Evolutionary conservation across 768 basidiomycete species (phyloP).

Genomic region (Boletus pseudopeckii): DNA sequence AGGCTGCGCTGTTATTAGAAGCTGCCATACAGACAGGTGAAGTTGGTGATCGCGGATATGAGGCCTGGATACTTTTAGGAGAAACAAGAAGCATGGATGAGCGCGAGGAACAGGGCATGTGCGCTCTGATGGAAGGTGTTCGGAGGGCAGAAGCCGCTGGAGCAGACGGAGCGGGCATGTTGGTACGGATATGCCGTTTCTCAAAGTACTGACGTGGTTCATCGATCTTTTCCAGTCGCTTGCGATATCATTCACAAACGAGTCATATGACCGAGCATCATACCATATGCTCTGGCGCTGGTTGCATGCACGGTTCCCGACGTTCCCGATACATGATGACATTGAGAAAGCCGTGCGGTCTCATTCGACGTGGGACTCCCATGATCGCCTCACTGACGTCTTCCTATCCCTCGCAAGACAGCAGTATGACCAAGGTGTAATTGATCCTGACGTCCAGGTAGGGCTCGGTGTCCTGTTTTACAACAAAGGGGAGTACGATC

Average conservation of each 20-base stretch:
- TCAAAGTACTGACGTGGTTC: slow-evolving; percentile 3
- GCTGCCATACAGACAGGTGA: slow-evolving; percentile 85
- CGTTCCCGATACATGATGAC: slow-evolving; percentile 51
- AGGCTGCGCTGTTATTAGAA: slow-evolving; percentile 84
- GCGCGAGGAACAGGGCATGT: slow-evolving; percentile 78
- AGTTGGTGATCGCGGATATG: slow-evolving; percentile 76
- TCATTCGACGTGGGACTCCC: slow-evolving; percentile 77
- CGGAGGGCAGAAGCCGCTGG: slow-evolving; percentile 60
- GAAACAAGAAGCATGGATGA: slow-evolving; percentile 90
- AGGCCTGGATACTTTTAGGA: slow-evolving; percentile 90
- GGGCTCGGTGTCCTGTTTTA: slow-evolving; percentile 93
- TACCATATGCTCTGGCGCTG: slow-evolving; percentile 84
- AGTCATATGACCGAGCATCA: slow-evolving; percentile 83
- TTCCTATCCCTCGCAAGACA: slow-evolving; percentile 78
- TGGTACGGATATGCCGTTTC: slow-evolving; percentile 44
- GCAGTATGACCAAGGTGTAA: slow-evolving; percentile 67
- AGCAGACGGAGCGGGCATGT: slow-evolving; percentile 66
- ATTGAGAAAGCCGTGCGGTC: slow-evolving; percentile 51
- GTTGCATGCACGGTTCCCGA: slow-evolving; percentile 66
- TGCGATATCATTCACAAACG: slow-evolving; percentile 95
- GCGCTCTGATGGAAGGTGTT: slow-evolving; percentile 73
- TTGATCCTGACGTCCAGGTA: slow-evolving; percentile 91
- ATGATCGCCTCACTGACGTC: slow-evolving; percentile 74
- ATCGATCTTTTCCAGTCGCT: slow-evolving; percentile 58
- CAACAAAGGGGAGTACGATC: slow-evolving; percentile 78